These are phyloP conservation scores for Penicillium vulpinum DNA, from an alignment of 2,329 filamentous ascomycete species.

Conservation along the genomic window DNA sequence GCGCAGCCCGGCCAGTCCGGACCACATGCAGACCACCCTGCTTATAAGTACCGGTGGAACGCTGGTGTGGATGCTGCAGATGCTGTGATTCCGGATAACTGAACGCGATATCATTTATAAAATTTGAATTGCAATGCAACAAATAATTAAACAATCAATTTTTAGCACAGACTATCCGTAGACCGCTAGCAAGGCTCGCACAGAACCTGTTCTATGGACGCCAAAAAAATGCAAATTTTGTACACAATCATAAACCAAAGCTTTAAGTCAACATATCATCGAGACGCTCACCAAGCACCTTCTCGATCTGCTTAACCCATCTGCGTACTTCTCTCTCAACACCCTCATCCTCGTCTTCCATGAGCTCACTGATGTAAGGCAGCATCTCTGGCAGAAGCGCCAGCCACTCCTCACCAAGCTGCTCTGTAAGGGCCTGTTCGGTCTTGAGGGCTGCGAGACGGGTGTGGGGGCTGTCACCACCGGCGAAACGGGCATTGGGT, in stretches of 20 bases:
- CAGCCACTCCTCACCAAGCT: constrained; percentile 90
- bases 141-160: constrained; percentile 4
- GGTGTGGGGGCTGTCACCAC: constrained; percentile 64
- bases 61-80: constrained; percentile 36
- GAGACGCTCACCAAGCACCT: constrained; percentile 82
- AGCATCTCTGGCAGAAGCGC: constrained; percentile 90
- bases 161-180: constrained; percentile 12
- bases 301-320: constrained; percentile 91
- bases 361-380: constrained; percentile 89
- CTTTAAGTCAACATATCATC: constrained; percentile 84
- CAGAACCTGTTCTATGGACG: constrained; percentile 14
- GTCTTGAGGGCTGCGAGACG: constrained; percentile 79
- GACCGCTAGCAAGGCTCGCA: neutral
- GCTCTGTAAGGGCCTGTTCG: constrained; percentile 75
- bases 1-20: constrained; percentile 35
- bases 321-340: constrained; percentile 86
- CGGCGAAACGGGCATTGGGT: constrained; percentile 27
- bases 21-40: constrained; percentile 38
- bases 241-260: constrained; percentile 18
- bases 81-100: constrained; percentile 29
- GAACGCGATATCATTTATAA: neutral
- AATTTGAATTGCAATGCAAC: neutral
- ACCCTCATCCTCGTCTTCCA: constrained; percentile 93
- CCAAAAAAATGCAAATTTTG: constrained; percentile 25
- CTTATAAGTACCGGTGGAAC: constrained; percentile 40